These are phyloP conservation scores for Penicillium sp. DNA, from an alignment of 2,329 filamentous ascomycete species.

Conservation along the genomic window DNA sequence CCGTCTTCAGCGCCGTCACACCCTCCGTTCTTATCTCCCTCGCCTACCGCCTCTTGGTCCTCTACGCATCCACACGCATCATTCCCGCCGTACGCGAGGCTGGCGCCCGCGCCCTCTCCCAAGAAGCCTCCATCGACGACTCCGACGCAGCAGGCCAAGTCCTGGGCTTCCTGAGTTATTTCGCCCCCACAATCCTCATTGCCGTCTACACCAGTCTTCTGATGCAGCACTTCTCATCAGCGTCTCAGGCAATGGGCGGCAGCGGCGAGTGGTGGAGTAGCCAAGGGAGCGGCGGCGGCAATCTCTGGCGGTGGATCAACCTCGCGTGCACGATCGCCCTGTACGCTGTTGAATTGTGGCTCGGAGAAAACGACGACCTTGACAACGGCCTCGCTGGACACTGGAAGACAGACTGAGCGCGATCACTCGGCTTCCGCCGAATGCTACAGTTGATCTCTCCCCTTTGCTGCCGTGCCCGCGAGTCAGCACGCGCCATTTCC, in stretches of 20 bases:
- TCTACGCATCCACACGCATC: slow-evolving; percentile 93
- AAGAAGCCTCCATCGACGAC: slow-evolving; percentile 84
- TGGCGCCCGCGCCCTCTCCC: slow-evolving; percentile 77
- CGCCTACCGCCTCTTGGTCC: slow-evolving; percentile 88
- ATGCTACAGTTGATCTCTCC: neutral
- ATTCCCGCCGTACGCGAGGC: slow-evolving; percentile 90
- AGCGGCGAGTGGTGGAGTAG: slow-evolving; percentile 79
- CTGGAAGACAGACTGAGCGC: slow-evolving; percentile 84
- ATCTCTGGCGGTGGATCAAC: slow-evolving; percentile 92
- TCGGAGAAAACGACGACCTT: slow-evolving; percentile 71
- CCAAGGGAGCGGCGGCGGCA: slow-evolving; percentile 79
- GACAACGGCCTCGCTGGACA: slow-evolving; percentile 73
- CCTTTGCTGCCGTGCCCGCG: neutral
- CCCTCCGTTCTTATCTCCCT: slow-evolving; percentile 95
- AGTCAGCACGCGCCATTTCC: neutral
- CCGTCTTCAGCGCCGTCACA: slow-evolving; percentile 92
- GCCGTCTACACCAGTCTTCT: slow-evolving; percentile 94
- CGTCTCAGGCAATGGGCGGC: slow-evolving; percentile 59
- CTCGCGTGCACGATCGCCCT: slow-evolving; percentile 83
- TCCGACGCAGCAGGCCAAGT: slow-evolving; percentile 78
- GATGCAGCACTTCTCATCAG: slow-evolving; percentile 90
- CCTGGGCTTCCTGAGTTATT: slow-evolving; percentile 84
- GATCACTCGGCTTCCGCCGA: neutral
- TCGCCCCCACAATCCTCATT: slow-evolving; percentile 90
- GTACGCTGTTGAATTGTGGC: slow-evolving; percentile 86